Conservation (phyloP, 306 rosid genomes). For the Begonia loranthoides region DNA sequence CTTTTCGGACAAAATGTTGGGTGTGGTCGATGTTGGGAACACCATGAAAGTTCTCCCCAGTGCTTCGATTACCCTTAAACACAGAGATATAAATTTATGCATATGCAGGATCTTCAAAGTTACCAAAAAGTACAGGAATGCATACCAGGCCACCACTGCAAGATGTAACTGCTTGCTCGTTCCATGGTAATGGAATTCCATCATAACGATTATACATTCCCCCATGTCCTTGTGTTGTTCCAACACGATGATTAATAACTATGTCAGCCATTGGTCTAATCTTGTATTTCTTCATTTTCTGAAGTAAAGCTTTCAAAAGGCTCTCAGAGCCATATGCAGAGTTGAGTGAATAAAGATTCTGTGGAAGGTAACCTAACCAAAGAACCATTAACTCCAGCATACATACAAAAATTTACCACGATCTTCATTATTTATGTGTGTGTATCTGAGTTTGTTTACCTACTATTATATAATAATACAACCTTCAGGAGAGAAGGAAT, state of each 20-base stretch:
- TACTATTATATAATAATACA: slow-evolving; percentile 1
- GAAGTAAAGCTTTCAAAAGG: slow-evolving; percentile 54
- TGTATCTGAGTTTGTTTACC: too few species aligned
- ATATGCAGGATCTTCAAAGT: not conserved
- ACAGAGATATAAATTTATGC: not conserved
- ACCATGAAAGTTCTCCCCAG: slow-evolving; percentile 69
- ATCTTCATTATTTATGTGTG: not conserved
- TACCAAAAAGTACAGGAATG: slow-evolving; percentile 1
- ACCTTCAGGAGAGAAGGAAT: slow-evolving; percentile 74
- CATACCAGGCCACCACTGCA: slow-evolving; percentile 78
- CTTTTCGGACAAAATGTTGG: slow-evolving; percentile 76
- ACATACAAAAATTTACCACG: slow-evolving; percentile 7
- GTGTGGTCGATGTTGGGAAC: slow-evolving; percentile 87
- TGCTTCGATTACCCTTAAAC: slow-evolving; percentile 56
- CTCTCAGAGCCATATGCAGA: slow-evolving; percentile 73
- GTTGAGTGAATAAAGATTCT: slow-evolving; percentile 63
- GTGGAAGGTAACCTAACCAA: slow-evolving; percentile 72
- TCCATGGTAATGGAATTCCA: slow-evolving; percentile 74
- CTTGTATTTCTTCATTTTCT: slow-evolving; percentile 54
- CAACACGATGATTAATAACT: slow-evolving; percentile 81
- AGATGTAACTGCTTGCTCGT: slow-evolving; percentile 77
- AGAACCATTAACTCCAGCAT: not conserved
- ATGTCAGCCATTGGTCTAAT: slow-evolving; percentile 82
- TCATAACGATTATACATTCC: slow-evolving; percentile 79
- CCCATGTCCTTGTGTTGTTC: slow-evolving; percentile 70